These are phyloP conservation scores for Arabidopsis hybrid DNA, from an alignment of 441 rosid genomes.

Conservation along the genomic window DNA sequence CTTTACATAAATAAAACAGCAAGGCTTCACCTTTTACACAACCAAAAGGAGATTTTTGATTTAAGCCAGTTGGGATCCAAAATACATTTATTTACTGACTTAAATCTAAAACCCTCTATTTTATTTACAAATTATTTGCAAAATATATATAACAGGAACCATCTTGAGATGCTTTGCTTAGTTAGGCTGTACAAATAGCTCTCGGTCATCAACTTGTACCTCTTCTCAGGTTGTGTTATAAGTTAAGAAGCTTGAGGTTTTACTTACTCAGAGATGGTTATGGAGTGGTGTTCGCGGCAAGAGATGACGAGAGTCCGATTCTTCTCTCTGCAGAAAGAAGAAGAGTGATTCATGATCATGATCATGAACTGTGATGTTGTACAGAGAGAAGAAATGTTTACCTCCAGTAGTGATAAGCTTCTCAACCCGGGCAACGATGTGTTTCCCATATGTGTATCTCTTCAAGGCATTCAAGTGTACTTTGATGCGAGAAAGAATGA, in stretches of 20 bases:
- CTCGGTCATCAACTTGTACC: constrained; percentile 34
- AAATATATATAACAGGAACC: constrained; percentile 42
- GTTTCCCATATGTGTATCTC: constrained; percentile 93
- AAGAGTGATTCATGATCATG: constrained; percentile 11
- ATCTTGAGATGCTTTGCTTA: constrained; percentile 34
- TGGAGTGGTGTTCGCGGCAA: constrained; percentile 41
- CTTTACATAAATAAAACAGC: constrained; percentile 47
- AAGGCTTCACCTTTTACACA: constrained; percentile 44
- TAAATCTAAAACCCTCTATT: constrained; percentile 40
- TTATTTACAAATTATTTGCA: constrained; percentile 46
- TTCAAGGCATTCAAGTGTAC: constrained; percentile 84
- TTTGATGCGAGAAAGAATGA: constrained; percentile 85
- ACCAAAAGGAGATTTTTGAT: constrained; percentile 41
- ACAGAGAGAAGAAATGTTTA: constrained; percentile 36
- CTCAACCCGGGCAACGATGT: constrained; percentile 92
- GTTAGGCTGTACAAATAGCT: constrained; percentile 49
- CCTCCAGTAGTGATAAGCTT: constrained; percentile 95
- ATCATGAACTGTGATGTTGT: constrained; percentile 1
- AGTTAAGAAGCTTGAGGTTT: constrained; percentile 36
- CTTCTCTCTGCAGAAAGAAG: constrained; percentile 72
- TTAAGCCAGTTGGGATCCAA: constrained; percentile 44
- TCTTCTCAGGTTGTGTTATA: constrained; percentile 37
- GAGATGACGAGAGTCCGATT: constrained; percentile 69
- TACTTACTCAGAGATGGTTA: constrained; percentile 37
- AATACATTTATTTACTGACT: constrained; percentile 44